Conservation (phyloP, 1,284 basidiomycete genomes). For the Irpex lacteus region DNA sequence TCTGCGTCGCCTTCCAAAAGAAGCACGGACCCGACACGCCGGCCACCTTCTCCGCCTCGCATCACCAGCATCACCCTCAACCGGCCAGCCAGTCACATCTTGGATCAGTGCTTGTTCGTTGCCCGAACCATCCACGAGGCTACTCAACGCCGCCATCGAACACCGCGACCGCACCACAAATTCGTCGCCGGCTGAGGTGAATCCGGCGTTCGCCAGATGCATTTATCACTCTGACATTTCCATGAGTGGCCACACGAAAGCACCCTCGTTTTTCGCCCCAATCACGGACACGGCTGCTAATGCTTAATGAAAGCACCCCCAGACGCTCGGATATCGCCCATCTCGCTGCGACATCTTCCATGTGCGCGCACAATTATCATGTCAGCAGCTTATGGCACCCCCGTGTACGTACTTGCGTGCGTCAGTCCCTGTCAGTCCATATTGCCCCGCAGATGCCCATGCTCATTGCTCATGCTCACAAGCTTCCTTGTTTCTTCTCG, state of each 20-base stretch:
- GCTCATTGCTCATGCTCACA: not conserved
- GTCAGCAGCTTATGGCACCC: not conserved
- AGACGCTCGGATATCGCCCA: not conserved
- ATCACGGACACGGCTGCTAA: not conserved
- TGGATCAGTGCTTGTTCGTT: not conserved
- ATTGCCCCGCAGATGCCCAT: not conserved
- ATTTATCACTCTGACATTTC: no score
- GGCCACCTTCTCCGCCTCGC: not conserved
- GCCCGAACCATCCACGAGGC: not conserved
- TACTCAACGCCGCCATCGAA: slow-evolving; percentile 18
- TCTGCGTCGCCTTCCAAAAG: not conserved
- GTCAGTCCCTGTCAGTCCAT: not conserved
- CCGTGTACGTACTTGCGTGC: not conserved
- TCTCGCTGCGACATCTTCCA: not conserved
- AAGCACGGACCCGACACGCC: not conserved
- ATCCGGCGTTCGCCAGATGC: slow-evolving; percentile 18
- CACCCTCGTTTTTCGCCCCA: not conserved
- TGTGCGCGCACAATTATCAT: not conserved
- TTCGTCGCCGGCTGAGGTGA: slow-evolving; percentile 45
- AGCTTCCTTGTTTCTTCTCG: not conserved
- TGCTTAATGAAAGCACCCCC: not conserved
- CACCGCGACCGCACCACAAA: slow-evolving; percentile 33
- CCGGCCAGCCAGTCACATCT: not conserved
- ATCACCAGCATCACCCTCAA: not conserved
- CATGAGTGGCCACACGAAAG: not conserved